Evolutionary conservation across 805 yeast species (phyloP).

Genomic region (Yamadazyma nakazawae): DNA sequence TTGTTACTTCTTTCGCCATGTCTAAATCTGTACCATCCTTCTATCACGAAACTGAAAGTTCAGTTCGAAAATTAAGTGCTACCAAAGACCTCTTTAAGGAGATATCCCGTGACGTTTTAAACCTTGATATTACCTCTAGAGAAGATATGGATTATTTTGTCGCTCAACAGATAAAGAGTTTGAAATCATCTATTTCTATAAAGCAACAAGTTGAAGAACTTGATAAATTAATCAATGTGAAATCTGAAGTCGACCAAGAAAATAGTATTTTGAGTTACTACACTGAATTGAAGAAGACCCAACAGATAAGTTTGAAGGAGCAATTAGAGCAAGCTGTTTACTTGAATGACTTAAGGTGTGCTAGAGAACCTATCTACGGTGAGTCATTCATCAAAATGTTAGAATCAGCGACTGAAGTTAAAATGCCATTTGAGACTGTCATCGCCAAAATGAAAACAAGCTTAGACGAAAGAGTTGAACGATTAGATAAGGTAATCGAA

Average conservation of each 20-base stretch:
- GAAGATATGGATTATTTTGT: conserved; percentile 47
- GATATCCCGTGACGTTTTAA: conserved; percentile 56
- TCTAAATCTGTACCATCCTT: conserved; percentile 56
- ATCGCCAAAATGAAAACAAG: conserved; percentile 21
- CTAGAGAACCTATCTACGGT: conserved; percentile 66
- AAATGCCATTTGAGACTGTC: conserved; percentile 12
- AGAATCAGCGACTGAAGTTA: conserved; percentile 12
- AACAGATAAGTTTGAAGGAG: conserved; percentile 51
- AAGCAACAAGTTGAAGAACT: conserved; percentile 42
- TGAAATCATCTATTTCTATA: conserved; percentile 49
- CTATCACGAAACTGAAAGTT: conserved; percentile 41
- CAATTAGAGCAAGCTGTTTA: conserved; percentile 55
- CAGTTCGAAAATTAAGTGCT: conserved; percentile 20
- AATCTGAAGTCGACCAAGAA: conserved; percentile 16
- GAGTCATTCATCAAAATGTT: conserved; percentile 48
- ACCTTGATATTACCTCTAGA: conserved; percentile 51
- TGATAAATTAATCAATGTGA: conserved; percentile 28
- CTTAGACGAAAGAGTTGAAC: conserved; percentile 25
- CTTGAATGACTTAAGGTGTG: conserved; percentile 64
- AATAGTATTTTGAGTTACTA: conserved; percentile 55
- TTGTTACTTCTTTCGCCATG: conserved; percentile 83
- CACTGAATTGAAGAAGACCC: conserved; percentile 49
- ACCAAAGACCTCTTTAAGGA: conserved; percentile 7
- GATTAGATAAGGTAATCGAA: conserved; percentile 54
- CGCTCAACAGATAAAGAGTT: conserved; percentile 37